phyloP scores from a whole-genome alignment of 2,329 filamentous ascomycete genomes.

The Alternaria tenuissima region DNA sequence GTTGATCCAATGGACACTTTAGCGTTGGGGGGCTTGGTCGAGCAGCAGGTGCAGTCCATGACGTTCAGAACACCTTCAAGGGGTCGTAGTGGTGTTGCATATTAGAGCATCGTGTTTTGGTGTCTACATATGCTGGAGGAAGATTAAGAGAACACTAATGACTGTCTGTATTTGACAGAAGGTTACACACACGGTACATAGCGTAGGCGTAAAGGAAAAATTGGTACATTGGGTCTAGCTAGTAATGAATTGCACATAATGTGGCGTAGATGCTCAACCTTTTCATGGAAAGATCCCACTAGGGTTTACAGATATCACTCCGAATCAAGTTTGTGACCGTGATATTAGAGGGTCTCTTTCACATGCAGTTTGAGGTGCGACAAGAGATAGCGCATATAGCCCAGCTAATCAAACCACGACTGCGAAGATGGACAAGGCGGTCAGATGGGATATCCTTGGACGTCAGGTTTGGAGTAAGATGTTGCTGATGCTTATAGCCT shows the following conservation, averaged over 20 bases:
- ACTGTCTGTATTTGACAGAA: background rate
- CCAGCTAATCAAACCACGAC: background rate
- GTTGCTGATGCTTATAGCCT: background rate
- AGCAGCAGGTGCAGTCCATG: conserved; percentile 44
- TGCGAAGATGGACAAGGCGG: background rate
- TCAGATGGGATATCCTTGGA: background rate
- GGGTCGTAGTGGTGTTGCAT: conserved; percentile 36
- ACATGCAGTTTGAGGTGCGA: background rate
- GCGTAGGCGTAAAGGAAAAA: conserved; percentile 1
- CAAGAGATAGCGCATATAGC: background rate
- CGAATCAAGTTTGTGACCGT: background rate
- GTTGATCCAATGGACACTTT: conserved; percentile 47
- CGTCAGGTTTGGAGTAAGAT: background rate
- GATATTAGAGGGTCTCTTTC: background rate
- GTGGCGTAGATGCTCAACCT: background rate
- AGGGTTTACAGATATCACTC: background rate
- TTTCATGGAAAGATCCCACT: background rate
- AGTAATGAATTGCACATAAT: background rate
- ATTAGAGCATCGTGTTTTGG: conserved; percentile 18
- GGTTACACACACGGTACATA: background rate
- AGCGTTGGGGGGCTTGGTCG: conserved; percentile 42
- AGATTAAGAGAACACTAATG: background rate
- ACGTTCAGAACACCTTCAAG: conserved; percentile 44
- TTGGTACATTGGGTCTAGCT: background rate
- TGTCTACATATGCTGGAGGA: background rate